Evolutionary conservation across 2,329 filamentous ascomycete genomes (phyloP).

Genomic region (Aquanectria penicillioides): DNA sequence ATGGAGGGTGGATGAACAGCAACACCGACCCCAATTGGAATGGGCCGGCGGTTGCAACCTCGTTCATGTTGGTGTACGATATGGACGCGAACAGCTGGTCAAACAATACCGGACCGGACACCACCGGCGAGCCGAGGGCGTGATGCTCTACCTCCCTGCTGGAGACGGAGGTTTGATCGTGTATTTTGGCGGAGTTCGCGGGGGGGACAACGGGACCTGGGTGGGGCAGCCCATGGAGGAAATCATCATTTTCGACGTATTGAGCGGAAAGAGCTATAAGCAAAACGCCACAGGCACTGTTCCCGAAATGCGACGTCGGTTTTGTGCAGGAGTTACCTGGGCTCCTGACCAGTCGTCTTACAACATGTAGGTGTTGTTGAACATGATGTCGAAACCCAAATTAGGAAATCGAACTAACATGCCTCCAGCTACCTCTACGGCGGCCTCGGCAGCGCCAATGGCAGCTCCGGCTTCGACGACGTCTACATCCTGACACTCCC

Average conservation of each 20-base stretch:
- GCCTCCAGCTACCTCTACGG: slow-evolving; percentile 67
- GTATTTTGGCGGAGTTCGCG: slow-evolving; percentile 69
- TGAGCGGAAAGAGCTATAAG: slow-evolving; percentile 66
- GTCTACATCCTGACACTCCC: slow-evolving; percentile 69
- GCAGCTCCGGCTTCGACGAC: slow-evolving; percentile 65
- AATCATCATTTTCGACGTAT: slow-evolving; percentile 69
- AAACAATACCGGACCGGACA: slow-evolving; percentile 65
- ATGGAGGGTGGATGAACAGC: slow-evolving; percentile 70
- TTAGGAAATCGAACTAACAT: too few relatives aligned
- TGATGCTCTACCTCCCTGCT: slow-evolving; percentile 68
- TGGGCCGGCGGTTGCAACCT: slow-evolving; percentile 56
- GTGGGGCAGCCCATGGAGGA: slow-evolving; percentile 56
- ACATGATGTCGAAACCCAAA: too few relatives aligned
- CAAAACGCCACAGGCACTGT: slow-evolving; percentile 64
- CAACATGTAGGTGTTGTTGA: slow-evolving; percentile 65
- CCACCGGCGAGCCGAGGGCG: slow-evolving; percentile 66
- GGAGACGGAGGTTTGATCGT: slow-evolving; percentile 68
- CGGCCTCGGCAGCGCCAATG: slow-evolving; percentile 60
- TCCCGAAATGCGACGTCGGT: slow-evolving; percentile 62
- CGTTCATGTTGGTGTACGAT: slow-evolving; percentile 64
- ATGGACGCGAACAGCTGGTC: slow-evolving; percentile 62
- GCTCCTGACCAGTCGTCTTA: slow-evolving; percentile 68
- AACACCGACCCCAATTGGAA: slow-evolving; percentile 61
- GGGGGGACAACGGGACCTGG: slow-evolving; percentile 59
- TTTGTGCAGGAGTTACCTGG: slow-evolving; percentile 71